Conservation (phyloP, 2,329 filamentous ascomycete genomes). For the Alternaria atra region DNA sequence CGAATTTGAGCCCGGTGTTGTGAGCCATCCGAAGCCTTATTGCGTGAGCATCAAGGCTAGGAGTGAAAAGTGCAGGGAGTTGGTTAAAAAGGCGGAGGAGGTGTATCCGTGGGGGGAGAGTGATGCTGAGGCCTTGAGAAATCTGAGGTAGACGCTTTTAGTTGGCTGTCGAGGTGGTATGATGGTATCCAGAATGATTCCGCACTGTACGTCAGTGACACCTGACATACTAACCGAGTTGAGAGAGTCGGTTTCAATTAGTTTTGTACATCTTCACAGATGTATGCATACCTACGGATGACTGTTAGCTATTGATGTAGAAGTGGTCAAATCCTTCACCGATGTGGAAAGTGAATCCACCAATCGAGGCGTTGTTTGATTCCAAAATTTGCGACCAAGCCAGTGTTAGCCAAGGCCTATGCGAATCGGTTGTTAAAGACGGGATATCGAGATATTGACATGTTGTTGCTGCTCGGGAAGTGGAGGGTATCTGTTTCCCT, state of each 20-base stretch:
- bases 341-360: not conserved
- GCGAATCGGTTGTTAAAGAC: not conserved
- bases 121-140: conserved; percentile 43
- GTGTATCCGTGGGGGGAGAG: conserved; percentile 53
- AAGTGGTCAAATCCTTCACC: no score
- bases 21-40: conserved; percentile 54
- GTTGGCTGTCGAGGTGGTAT: not conserved
- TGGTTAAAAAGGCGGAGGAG: conserved; percentile 48
- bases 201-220: no score
- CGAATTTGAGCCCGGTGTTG: conserved; percentile 49
- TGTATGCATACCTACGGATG: not conserved
- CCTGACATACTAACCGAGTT: no score
- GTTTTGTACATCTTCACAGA: no score
- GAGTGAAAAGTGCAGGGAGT: conserved; percentile 39
- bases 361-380: not conserved
- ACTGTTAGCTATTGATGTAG: not conserved
- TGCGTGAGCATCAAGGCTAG: conserved; percentile 47
- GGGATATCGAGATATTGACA: not conserved
- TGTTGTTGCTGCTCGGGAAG: not conserved
- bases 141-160: not conserved
- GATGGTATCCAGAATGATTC: not conserved
- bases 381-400: not conserved
- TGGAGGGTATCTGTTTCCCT: not conserved
- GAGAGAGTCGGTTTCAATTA: no score
- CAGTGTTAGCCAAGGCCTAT: not conserved